phyloP scores from a whole-genome alignment of 2,329 filamentous ascomycete species.

The Colletotrichum euphorbiae region DNA sequence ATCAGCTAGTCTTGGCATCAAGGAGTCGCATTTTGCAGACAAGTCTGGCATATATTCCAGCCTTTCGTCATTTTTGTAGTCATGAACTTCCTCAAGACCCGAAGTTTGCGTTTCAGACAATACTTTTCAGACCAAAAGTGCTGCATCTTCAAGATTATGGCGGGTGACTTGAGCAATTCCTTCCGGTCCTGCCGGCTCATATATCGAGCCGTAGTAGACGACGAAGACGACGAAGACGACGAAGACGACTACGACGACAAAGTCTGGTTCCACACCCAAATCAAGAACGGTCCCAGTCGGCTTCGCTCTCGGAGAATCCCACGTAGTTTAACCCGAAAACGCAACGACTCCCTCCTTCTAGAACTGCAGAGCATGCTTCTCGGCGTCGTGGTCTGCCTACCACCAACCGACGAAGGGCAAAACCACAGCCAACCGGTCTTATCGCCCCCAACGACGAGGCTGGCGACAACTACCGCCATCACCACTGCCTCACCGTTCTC shows the following conservation, averaged over 20 bases:
- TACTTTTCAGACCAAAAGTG: neutral
- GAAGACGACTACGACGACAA: conserved; percentile 3
- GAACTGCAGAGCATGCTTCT: neutral
- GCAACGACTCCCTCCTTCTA: neutral
- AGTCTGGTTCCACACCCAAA: conserved; percentile 2
- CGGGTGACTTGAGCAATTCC: neutral
- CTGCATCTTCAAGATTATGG: neutral
- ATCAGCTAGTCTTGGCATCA: neutral
- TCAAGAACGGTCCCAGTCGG: neutral
- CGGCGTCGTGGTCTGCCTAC: neutral
- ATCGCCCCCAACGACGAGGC: conserved; percentile 12
- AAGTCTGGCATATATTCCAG: neutral
- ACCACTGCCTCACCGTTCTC: conserved; percentile 41
- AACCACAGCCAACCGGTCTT: neutral
- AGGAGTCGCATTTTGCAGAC: neutral
- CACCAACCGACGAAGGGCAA: neutral
- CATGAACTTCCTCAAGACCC: too few relatives aligned
- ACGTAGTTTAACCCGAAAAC: neutral
- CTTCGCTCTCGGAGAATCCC: conserved; percentile 2
- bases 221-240: neutral
- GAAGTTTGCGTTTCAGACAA: too few relatives aligned
- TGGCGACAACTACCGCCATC: conserved; percentile 4
- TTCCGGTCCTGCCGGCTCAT: neutral
- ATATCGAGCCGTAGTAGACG: conserved; percentile 9
- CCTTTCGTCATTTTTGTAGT: too few relatives aligned